Conservation (phyloP, 306 rosid genomes). For the Prunus davidiana region DNA sequence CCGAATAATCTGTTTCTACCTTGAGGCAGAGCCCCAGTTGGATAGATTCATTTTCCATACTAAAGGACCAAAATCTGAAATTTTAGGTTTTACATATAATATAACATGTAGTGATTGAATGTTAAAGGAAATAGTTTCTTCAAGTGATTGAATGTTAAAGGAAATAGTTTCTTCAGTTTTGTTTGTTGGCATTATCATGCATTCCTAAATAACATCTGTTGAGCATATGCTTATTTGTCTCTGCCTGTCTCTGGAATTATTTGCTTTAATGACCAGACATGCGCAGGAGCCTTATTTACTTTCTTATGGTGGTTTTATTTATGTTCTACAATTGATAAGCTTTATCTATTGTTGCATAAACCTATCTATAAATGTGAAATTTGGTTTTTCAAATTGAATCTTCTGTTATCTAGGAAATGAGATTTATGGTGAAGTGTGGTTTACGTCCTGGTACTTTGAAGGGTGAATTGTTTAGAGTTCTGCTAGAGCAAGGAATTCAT, state of each 20-base stretch:
- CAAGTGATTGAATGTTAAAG: too few species aligned
- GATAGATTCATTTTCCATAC: too few species aligned
- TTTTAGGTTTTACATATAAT: too few species aligned
- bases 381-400: constrained; percentile 20
- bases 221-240: not conserved
- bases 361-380: not conserved
- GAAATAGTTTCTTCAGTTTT: too few species aligned
- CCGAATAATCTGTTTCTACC: too few species aligned
- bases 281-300: not conserved
- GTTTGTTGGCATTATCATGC: not conserved
- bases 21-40: too few species aligned
- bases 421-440: constrained; percentile 63
- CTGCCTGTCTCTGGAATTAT: not conserved
- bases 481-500: constrained; percentile 69
- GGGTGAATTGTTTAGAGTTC: constrained; percentile 66
- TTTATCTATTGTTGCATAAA: not conserved
- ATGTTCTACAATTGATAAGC: constrained; percentile 11
- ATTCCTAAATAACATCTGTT: not conserved
- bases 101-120: too few species aligned
- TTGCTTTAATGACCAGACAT: not conserved
- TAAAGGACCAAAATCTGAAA: too few species aligned
- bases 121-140: too few species aligned
- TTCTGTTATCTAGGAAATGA: constrained; percentile 55
- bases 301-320: constrained; percentile 10
- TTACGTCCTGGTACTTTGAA: constrained; percentile 77